Conservation (phyloP, 2,329 filamentous ascomycete genomes). For the Mycocentrospora acerina region DNA sequence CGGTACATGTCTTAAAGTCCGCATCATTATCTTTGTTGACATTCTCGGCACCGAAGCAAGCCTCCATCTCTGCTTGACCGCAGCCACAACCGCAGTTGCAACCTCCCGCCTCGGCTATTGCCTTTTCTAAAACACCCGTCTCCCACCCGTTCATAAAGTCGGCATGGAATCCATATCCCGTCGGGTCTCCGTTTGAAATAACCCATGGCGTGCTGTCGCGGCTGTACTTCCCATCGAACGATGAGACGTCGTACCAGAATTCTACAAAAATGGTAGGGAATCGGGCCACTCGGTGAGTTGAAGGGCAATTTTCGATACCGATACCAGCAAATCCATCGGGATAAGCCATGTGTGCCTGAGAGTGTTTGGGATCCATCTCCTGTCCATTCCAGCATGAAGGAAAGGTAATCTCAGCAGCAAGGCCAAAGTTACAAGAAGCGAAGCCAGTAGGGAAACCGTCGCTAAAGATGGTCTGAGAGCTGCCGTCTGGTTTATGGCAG, state of each 20-base stretch:
- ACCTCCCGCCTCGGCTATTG: constrained; percentile 32
- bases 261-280: constrained; percentile 44
- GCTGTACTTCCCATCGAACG: constrained; percentile 37
- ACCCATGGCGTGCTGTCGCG: constrained; percentile 36
- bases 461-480: constrained; percentile 25
- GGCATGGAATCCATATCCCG: constrained; percentile 40
- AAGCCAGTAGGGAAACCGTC: constrained; percentile 41
- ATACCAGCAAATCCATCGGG: constrained; percentile 25
- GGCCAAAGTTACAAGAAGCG: constrained; percentile 38
- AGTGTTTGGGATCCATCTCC: constrained; percentile 32
- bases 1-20: constrained; percentile 30
- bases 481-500: constrained; percentile 29
- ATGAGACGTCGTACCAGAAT: constrained; percentile 42
- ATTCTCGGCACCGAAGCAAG: constrained; percentile 39
- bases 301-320: constrained; percentile 38
- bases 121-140: constrained; percentile 39
- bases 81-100: constrained; percentile 44
- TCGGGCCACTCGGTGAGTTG: constrained; percentile 30
- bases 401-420: constrained; percentile 40
- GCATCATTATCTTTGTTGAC: constrained; percentile 36
- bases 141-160: constrained; percentile 44
- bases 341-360: constrained; percentile 45
- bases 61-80: constrained; percentile 36
- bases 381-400: constrained; percentile 43
- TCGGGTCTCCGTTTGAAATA: constrained; percentile 40